Conservation (phyloP, 2,329 filamentous ascomycete species). For the Lasiodiplodia citricola region DNA sequence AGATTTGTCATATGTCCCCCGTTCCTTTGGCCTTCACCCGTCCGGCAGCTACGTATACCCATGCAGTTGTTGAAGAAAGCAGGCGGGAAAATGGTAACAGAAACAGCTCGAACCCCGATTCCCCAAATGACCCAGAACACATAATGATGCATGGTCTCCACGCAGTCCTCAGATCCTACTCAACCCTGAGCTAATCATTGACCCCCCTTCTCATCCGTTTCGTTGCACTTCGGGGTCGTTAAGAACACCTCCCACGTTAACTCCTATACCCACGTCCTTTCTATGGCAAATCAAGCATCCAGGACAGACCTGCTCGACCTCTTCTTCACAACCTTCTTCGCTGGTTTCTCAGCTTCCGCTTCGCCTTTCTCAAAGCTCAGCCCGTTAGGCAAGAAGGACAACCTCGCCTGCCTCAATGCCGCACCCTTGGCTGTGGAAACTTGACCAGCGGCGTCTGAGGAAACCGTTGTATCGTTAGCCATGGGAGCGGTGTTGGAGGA, state of each 20-base stretch:
- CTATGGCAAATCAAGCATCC: not conserved
- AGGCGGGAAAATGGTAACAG: not conserved
- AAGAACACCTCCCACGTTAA: not conserved
- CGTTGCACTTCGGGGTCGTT: not conserved
- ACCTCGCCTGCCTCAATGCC: slow-evolving; percentile 8
- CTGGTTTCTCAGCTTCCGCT: not conserved
- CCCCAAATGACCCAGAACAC: not conserved
- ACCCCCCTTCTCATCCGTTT: not conserved
- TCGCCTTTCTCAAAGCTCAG: slow-evolving; percentile 13
- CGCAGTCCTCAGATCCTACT: not conserved
- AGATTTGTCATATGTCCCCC: not conserved
- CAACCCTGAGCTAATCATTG: not conserved
- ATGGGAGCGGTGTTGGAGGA: not conserved
- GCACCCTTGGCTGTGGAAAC: not conserved
- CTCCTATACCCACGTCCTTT: not conserved
- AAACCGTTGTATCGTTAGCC: not conserved
- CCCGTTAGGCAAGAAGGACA: slow-evolving; percentile 11
- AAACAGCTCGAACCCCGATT: not conserved
- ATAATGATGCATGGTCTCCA: not conserved
- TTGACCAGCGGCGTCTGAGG: not conserved
- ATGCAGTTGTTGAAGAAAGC: not conserved
- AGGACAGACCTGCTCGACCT: not conserved
- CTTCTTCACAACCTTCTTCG: slow-evolving; percentile 17
- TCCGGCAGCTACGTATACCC: not conserved
- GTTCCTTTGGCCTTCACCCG: not conserved